Base-by-base conservation (phyloP, 176 grass and related monocot species). In the Musa schizocarpa region DNA sequence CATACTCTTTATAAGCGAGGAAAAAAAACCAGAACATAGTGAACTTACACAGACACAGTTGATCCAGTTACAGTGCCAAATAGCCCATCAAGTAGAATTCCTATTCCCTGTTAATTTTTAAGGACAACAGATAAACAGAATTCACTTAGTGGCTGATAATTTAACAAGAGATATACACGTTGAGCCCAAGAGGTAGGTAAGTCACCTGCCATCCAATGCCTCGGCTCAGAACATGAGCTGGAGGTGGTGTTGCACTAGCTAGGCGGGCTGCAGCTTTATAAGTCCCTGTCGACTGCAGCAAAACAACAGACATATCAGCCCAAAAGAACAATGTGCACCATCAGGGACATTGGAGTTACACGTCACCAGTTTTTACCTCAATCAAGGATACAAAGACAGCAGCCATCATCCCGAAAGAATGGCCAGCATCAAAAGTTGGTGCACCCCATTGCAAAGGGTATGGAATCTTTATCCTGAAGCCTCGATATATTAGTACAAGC, bases 381-480 rank as follows among this genome's bases (percentile, higher is more conserved):
- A 92, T 78, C 55, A 96, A 85, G 16, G 93, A 96, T 25, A 96
- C 93, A 78, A 96, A 84, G 69, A 92, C 93, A 71, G 93, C 93
- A 64, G 93, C 82, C 83, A 92, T 91, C 90, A 96, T 96, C 4
- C 93, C 93, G 74, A 96, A 96, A 64, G 87, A 90, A 65, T 96
- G 90, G 52, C 93, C 93, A 6, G 87, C 93, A 75, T 88, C 83
- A 62, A 96, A 96, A 62, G 85, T 96, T 27, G 93, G 93, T 48
- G 93, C 87, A 11, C 93, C 93, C 93, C 93, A 96, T 81, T 96
- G 93, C 73, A 96, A 74, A 4, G 93, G 93, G 61, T 87, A 96
- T 61, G 93, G 93, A 53, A 92, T 88, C 77, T 87, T 96, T 86
- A 96, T 90, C 93, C 93, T 96, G 82, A 12, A 71, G 50, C 17